Conservation (phyloP, 2,329 filamentous ascomycete species). For the Leptoxyphium fumago region DNA sequence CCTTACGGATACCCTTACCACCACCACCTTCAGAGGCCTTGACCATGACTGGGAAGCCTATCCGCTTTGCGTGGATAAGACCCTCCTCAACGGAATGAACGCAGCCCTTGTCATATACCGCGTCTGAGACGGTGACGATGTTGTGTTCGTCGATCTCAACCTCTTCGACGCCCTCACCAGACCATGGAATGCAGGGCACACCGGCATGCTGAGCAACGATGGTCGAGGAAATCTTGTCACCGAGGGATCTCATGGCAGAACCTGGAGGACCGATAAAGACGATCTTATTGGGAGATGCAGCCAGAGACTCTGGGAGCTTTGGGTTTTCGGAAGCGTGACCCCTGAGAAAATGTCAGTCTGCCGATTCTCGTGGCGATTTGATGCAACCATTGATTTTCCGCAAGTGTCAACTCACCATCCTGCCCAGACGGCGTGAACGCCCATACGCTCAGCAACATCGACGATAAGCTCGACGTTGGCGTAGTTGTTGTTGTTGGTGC, state of each 20-base stretch:
- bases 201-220: slow-evolving; percentile 95
- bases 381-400: neutral
- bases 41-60: slow-evolving; percentile 98
- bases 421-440: slow-evolving; percentile 96
- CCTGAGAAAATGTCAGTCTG: slow-evolving; percentile 34
- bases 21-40: slow-evolving; percentile 99
- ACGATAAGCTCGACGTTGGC: slow-evolving; percentile 99
- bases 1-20: slow-evolving; percentile 98
- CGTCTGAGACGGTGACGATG: slow-evolving; percentile 81
- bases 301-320: slow-evolving; percentile 87
- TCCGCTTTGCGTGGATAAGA: slow-evolving; percentile 68
- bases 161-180: slow-evolving; percentile 74
- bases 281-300: slow-evolving; percentile 94
- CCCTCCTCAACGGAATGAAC: slow-evolving; percentile 83
- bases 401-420: slow-evolving; percentile 57
- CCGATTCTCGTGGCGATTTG: neutral
- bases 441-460: slow-evolving; percentile 95
- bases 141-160: slow-evolving; percentile 66
- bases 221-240: slow-evolving; percentile 98
- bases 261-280: slow-evolving; percentile 97
- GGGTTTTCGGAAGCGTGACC: slow-evolving; percentile 98
- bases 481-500: slow-evolving; percentile 99
- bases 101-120: slow-evolving; percentile 80
- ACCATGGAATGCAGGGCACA: slow-evolving; percentile 99
- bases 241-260: slow-evolving; percentile 95